phyloP scores from a whole-genome alignment of 2,329 filamentous ascomycete genomes.

The Colletotrichum cuscutae region DNA sequence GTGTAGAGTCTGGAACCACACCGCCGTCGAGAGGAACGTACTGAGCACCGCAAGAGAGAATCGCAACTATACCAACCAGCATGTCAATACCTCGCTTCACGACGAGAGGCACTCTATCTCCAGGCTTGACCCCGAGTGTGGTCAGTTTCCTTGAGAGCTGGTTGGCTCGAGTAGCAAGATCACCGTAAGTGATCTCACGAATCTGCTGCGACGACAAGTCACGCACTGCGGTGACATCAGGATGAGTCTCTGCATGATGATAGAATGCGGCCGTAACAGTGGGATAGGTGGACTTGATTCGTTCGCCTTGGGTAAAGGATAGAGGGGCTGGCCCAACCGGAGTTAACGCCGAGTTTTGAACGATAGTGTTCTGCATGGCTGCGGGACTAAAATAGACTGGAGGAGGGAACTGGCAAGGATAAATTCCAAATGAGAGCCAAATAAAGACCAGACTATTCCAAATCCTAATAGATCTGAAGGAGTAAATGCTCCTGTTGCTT shows the following conservation, averaged over 20 bases:
- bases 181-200: slow-evolving; percentile 52
- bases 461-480: slow-evolving; percentile 14
- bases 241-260: slow-evolving; percentile 45
- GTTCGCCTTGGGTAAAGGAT: slow-evolving; percentile 21
- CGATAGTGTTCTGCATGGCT: slow-evolving; percentile 15
- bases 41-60: slow-evolving; percentile 67
- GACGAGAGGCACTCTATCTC: slow-evolving; percentile 62
- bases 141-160: slow-evolving; percentile 52
- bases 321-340: slow-evolving; percentile 22
- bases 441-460: slow-evolving; percentile 23
- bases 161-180: slow-evolving; percentile 55
- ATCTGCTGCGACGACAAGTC: slow-evolving; percentile 41
- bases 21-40: slow-evolving; percentile 70
- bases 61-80: slow-evolving; percentile 65
- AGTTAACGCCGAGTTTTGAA: slow-evolving; percentile 10
- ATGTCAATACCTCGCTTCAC: slow-evolving; percentile 65
- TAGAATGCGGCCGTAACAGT: slow-evolving; percentile 36
- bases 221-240: slow-evolving; percentile 51
- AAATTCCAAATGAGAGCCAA: slow-evolving; percentile 25
- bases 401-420: slow-evolving; percentile 7
- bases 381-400: slow-evolving; percentile 29
- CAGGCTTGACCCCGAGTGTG: slow-evolving; percentile 50
- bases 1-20: slow-evolving; percentile 58
- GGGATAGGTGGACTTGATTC: slow-evolving; percentile 15
- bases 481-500: slow-evolving; percentile 25